Conservation (phyloP, 2,329 filamentous ascomycete genomes). For the Alternaria solani region DNA sequence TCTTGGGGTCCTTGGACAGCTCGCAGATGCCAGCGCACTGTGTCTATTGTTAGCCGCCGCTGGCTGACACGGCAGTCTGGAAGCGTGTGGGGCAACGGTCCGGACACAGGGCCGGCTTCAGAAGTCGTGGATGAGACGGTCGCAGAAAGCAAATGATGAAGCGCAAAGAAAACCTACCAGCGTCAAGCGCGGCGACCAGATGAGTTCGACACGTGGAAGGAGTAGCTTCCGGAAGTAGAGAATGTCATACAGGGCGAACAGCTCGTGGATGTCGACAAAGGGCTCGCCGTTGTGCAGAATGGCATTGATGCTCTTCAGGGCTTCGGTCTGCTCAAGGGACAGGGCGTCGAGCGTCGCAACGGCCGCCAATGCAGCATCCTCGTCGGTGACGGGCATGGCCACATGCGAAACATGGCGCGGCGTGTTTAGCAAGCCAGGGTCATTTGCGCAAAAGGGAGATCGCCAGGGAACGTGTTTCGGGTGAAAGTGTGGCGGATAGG, state of each 20-base stretch:
- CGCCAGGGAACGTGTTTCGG: background rate
- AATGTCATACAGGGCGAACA: slow-evolving; percentile 52
- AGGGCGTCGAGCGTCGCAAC: slow-evolving; percentile 47
- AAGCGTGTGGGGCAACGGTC: slow-evolving; percentile 22
- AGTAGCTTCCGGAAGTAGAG: slow-evolving; percentile 56
- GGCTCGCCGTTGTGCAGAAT: slow-evolving; percentile 51
- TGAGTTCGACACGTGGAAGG: slow-evolving; percentile 51
- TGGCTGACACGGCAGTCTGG: slow-evolving; percentile 18
- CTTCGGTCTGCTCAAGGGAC: slow-evolving; percentile 45
- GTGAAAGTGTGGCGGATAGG: slow-evolving; percentile 3
- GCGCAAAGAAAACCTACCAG: slow-evolving; percentile 31
- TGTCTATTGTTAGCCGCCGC: slow-evolving; percentile 30
- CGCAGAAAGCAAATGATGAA: slow-evolving; percentile 17
- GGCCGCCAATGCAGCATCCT: slow-evolving; percentile 52
- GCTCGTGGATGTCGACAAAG: slow-evolving; percentile 53
- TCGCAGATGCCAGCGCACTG: slow-evolving; percentile 57
- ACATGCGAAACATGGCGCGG: slow-evolving; percentile 19
- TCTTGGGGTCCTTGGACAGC: slow-evolving; percentile 50
- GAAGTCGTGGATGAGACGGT: slow-evolving; percentile 12
- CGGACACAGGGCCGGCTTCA: slow-evolving; percentile 12
- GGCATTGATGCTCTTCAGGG: slow-evolving; percentile 45
- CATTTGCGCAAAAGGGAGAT: slow-evolving; percentile 4
- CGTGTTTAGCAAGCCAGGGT: slow-evolving; percentile 15
- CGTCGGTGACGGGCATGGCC: slow-evolving; percentile 51
- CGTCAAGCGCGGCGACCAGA: slow-evolving; percentile 56